A percentile compares a stretch with the other conserved stretches of the same genome.
These are phyloP conservation scores for Microstegium vimineum DNA, from an alignment of 176 grass and related monocot species.

Conservation along the genomic window DNA sequence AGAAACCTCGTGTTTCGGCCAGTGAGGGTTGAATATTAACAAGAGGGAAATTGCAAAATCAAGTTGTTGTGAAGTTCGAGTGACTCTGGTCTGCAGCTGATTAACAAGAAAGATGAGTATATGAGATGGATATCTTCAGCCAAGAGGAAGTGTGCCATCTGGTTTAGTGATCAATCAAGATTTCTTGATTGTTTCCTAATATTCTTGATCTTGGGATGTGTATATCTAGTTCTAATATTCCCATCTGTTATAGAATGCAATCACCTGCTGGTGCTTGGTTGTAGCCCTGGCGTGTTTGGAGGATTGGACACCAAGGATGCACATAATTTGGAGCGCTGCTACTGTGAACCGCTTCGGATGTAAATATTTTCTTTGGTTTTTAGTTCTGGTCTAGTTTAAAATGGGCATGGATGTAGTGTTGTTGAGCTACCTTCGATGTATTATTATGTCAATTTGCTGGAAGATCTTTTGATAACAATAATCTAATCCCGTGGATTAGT, in stretches of 20 bases:
- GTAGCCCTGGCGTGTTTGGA: slow-evolving; percentile 3
- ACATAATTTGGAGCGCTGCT: not conserved
- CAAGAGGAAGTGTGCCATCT: not conserved
- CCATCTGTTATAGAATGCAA: slow-evolving; percentile 9
- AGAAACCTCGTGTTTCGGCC: slow-evolving; percentile 70
- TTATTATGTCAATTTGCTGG: slow-evolving; percentile 4
- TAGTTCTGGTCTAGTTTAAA: slow-evolving; percentile 12
- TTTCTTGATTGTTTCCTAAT: not conserved
- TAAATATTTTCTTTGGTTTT: slow-evolving; percentile 29
- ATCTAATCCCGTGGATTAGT: not conserved
- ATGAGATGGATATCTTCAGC: not conserved
- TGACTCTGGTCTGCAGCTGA: slow-evolving; percentile 3
- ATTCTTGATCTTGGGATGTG: slow-evolving; percentile 11
- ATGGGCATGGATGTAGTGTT: slow-evolving; percentile 13
- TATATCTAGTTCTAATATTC: not conserved
- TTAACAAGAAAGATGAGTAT: not conserved
- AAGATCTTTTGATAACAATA: not conserved
- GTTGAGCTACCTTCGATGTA: not conserved
- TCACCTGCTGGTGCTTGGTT: not conserved
- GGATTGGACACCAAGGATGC: slow-evolving; percentile 12
- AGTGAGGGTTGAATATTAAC: slow-evolving; percentile 56
- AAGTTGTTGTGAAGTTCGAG: slow-evolving; percentile 13
- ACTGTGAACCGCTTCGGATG: slow-evolving; percentile 9
- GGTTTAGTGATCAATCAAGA: not conserved
- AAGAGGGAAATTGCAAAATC: not conserved